Evolutionary conservation across 495 filamentous ascomycete species (phyloP).

Genomic region (Annulohypoxylon nitens): DNA sequence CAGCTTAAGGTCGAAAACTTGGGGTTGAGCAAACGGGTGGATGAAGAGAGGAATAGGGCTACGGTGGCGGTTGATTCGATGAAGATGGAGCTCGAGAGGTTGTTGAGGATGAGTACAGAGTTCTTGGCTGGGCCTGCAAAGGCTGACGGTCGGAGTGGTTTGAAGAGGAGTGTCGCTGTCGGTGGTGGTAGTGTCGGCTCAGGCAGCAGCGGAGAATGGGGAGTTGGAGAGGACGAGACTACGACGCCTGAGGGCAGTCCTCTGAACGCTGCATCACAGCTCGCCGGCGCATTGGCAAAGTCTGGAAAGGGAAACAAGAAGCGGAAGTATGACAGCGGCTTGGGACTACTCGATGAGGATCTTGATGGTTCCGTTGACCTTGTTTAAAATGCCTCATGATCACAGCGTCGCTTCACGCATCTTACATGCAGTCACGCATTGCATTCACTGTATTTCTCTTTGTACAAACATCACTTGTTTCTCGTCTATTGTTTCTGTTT

Average conservation of each 20-base stretch:
- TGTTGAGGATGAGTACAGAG: constrained; percentile 54
- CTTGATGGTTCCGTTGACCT: constrained; percentile 53
- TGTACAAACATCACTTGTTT: constrained; percentile 26
- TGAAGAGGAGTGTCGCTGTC: constrained; percentile 16
- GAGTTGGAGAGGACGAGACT: constrained; percentile 13
- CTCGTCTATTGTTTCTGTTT: background rate
- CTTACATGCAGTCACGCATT: constrained; percentile 14
- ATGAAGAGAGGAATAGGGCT: constrained; percentile 61
- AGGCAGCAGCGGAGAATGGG: background rate
- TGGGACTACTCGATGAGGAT: constrained; percentile 74
- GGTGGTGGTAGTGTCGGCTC: background rate
- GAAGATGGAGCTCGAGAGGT: constrained; percentile 58
- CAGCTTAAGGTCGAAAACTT: constrained; percentile 56
- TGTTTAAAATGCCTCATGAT: constrained; percentile 23
- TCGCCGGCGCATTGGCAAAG: constrained; percentile 53
- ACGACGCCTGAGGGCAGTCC: constrained; percentile 37
- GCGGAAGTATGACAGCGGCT: constrained; percentile 70
- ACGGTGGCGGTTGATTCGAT: constrained; percentile 66
- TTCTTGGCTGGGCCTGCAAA: constrained; percentile 46
- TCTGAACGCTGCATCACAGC: constrained; percentile 33
- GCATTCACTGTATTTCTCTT: constrained; percentile 14
- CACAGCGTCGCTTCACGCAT: background rate
- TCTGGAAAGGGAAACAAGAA: constrained; percentile 54
- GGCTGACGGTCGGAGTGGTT: constrained; percentile 15
- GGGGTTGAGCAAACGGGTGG: constrained; percentile 46